Evolutionary conservation across 768 basidiomycete genomes (phyloP).

Genomic region (Lepiota venenata): DNA sequence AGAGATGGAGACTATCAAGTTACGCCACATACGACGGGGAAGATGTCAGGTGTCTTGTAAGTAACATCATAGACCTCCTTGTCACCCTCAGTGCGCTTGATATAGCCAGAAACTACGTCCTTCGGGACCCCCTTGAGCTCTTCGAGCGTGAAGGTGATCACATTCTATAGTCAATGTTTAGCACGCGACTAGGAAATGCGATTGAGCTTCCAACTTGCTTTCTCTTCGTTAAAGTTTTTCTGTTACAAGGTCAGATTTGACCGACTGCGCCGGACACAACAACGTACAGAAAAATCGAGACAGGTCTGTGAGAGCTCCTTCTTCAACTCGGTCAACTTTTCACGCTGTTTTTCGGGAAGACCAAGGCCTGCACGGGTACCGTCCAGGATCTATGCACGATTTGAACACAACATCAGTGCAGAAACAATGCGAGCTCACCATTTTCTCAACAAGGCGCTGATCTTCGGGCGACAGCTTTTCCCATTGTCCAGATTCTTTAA

Average conservation of each 20-base stretch:
- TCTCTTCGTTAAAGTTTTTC: slow-evolving; percentile 92
- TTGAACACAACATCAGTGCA: not conserved
- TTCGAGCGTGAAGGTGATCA: slow-evolving; percentile 61
- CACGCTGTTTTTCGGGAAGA: slow-evolving; percentile 60
- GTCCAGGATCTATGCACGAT: slow-evolving; percentile 51
- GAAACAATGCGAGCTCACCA: slow-evolving; percentile 31
- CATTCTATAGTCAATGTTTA: slow-evolving; percentile 35
- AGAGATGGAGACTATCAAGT: not conserved
- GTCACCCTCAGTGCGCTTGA: slow-evolving; percentile 55
- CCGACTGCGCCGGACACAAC: not conserved
- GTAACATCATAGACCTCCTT: slow-evolving; percentile 69
- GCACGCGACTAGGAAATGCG: not conserved
- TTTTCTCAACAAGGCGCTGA: slow-evolving; percentile 75
- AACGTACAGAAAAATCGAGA: slow-evolving; percentile 73
- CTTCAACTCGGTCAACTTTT: slow-evolving; percentile 55
- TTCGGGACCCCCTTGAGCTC: slow-evolving; percentile 79
- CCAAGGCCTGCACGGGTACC: slow-evolving; percentile 78
- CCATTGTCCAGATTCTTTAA: slow-evolving; percentile 59
- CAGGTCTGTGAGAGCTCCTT: slow-evolving; percentile 76
- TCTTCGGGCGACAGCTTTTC: slow-evolving; percentile 64
- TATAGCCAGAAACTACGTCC: slow-evolving; percentile 77
- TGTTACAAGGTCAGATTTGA: slow-evolving; percentile 21
- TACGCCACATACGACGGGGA: slow-evolving; percentile 55
- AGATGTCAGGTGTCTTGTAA: slow-evolving; percentile 80
- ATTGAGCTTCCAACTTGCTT: slow-evolving; percentile 36